phyloP scores from a whole-genome alignment of 352 stramenopile species.

The Peronospora belbahrii region DNA sequence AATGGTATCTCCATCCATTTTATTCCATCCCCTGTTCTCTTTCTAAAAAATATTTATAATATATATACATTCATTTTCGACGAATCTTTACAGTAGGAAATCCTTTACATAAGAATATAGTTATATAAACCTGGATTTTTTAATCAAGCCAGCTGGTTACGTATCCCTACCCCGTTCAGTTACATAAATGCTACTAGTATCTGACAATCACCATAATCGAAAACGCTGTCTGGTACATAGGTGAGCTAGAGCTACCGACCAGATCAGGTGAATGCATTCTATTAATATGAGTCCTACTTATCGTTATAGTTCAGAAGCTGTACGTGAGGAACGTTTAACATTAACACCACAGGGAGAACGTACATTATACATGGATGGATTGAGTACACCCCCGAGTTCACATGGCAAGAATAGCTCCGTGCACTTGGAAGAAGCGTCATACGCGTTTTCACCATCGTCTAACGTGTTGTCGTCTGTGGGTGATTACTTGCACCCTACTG shows the following conservation, averaged over 20 bases:
- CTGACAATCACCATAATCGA: constrained; percentile 10
- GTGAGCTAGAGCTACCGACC: not conserved
- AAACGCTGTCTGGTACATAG: constrained; percentile 5
- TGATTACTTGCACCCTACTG: not conserved
- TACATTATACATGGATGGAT: constrained; percentile 15
- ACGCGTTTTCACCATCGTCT: constrained; percentile 20
- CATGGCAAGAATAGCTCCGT: constrained; percentile 19
- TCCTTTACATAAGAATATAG: too few species aligned
- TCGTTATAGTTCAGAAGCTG: constrained; percentile 1
- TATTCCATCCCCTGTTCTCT: too few species aligned
- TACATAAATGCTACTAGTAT: constrained; percentile 8
- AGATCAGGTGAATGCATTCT: not conserved
- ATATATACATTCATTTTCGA: too few species aligned
- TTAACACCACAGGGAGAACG: constrained; percentile 8
- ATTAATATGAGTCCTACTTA: constrained; percentile 13
- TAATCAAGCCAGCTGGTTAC: not conserved
- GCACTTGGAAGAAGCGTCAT: constrained; percentile 21
- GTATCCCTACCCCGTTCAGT: constrained; percentile 4
- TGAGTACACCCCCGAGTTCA: constrained; percentile 24
- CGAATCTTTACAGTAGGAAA: too few species aligned
- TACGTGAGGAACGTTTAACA: constrained; percentile 10
- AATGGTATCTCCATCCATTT: too few species aligned
- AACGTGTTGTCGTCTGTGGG: constrained; percentile 18
- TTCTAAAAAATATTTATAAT: too few species aligned
- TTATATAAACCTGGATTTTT: too few species aligned